phyloP scores from a whole-genome alignment of 2,329 filamentous ascomycete genomes.

The Xylariaceae sp. region DNA sequence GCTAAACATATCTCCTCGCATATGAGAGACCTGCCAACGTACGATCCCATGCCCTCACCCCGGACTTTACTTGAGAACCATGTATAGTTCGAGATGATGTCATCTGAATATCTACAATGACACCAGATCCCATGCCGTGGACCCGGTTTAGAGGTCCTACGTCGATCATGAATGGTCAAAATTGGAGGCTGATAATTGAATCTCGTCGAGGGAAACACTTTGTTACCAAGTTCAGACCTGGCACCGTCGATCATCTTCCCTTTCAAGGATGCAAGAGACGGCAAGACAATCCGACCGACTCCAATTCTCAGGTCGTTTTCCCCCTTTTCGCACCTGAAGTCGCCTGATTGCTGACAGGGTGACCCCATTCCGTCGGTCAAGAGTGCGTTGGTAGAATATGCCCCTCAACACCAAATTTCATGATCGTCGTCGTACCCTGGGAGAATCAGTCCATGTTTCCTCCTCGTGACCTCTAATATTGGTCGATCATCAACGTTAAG shows the following conservation, averaged over 20 bases:
- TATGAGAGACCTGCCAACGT: too few species aligned
- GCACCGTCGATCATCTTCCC: slow-evolving; percentile 22
- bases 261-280: slow-evolving; percentile 14
- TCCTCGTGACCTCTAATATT: slow-evolving; percentile 21
- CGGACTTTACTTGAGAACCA: not conserved
- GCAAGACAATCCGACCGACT: slow-evolving; percentile 12
- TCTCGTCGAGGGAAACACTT: not conserved
- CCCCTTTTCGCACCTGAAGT: slow-evolving; percentile 9
- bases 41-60: too few species aligned
- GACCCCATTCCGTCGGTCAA: not conserved
- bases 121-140: not conserved
- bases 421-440: slow-evolving; percentile 17
- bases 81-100: slow-evolving; percentile 10
- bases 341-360: slow-evolving; percentile 6
- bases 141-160: not conserved
- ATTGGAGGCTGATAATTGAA: slow-evolving; percentile 13
- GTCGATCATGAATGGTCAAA: slow-evolving; percentile 1
- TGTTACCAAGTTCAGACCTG: slow-evolving; percentile 16
- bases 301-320: slow-evolving; percentile 1
- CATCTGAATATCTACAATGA: not conserved
- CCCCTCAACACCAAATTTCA: slow-evolving; percentile 11
- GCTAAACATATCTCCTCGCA: too few species aligned
- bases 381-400: slow-evolving; percentile 18
- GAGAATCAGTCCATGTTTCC: slow-evolving; percentile 17
- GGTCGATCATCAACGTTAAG: slow-evolving; percentile 22